Evolutionary conservation across 2,329 filamentous ascomycete genomes (phyloP).

Genomic region (Fulvia fulva): DNA sequence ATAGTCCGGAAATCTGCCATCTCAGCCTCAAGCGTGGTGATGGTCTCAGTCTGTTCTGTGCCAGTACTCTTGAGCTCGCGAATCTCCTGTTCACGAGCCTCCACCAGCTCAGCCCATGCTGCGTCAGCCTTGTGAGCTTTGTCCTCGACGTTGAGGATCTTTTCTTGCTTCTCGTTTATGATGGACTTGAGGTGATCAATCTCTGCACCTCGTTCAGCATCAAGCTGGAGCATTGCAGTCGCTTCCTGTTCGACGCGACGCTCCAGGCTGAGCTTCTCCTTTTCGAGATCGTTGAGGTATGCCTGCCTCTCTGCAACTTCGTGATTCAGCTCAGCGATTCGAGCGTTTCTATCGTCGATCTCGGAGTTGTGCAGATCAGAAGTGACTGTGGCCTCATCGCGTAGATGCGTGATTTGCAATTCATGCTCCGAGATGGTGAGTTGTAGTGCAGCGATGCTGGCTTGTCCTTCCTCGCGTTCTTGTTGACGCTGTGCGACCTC

Average conservation of each 20-base stretch:
- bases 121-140: slow-evolving; percentile 37
- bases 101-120: slow-evolving; percentile 39
- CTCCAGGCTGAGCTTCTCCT: slow-evolving; percentile 32
- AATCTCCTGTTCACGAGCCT: slow-evolving; percentile 38
- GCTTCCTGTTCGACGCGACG: slow-evolving; percentile 35
- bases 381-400: slow-evolving; percentile 22
- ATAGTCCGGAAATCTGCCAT: slow-evolving; percentile 8
- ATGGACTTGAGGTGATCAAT: slow-evolving; percentile 28
- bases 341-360: slow-evolving; percentile 32
- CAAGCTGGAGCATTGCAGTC: slow-evolving; percentile 33
- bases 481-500: slow-evolving; percentile 16
- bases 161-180: slow-evolving; percentile 33
- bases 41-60: slow-evolving; percentile 19
- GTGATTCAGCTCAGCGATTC: slow-evolving; percentile 32
- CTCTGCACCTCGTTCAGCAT: slow-evolving; percentile 32
- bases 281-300: slow-evolving; percentile 25
- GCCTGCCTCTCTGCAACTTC: slow-evolving; percentile 18
- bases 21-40: slow-evolving; percentile 25
- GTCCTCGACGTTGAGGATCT: slow-evolving; percentile 31
- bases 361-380: slow-evolving; percentile 29
- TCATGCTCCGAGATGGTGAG: slow-evolving; percentile 19
- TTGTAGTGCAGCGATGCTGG: slow-evolving; percentile 26
- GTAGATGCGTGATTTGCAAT: slow-evolving; percentile 14
- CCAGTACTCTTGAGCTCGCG: slow-evolving; percentile 26
- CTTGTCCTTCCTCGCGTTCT: slow-evolving; percentile 25